A percentile compares a stretch with the other conserved stretches of the same genome.
These are phyloP conservation scores for Draba incana DNA, from an alignment of 345 rosid genomes.

Conservation along the genomic window DNA sequence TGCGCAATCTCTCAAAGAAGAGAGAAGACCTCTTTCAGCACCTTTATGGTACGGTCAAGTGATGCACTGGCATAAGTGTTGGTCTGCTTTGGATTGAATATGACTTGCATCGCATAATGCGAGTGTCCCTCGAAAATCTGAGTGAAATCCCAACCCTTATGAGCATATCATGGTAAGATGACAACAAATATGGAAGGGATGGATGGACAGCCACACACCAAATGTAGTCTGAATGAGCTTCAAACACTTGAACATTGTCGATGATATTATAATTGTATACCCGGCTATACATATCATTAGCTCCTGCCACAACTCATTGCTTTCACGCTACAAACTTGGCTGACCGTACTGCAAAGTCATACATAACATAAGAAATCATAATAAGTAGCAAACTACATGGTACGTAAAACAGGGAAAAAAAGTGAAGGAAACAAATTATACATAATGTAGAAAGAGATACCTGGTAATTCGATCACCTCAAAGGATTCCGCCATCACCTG, in stretches of 20 bases:
- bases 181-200: constrained; percentile 83
- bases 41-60: constrained; percentile 95
- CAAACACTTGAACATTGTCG: constrained; percentile 90
- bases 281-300: constrained; percentile 90
- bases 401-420: not conserved
- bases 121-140: constrained; percentile 99
- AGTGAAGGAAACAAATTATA: not conserved
- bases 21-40: constrained; percentile 19
- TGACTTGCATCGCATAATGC: constrained; percentile 98
- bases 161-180: constrained; percentile 98
- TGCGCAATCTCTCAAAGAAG: too few species aligned
- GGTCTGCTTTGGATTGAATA: constrained; percentile 88
- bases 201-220: constrained; percentile 96
- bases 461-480: constrained; percentile 89
- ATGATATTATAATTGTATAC: constrained; percentile 89
- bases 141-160: constrained; percentile 90
- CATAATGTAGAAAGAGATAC: constrained; percentile 41
- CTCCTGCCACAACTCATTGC: constrained; percentile 97
- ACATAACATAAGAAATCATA: constrained; percentile 2
- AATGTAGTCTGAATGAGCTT: constrained; percentile 96
- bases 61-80: constrained; percentile 98
- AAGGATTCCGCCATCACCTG: constrained; percentile 87
- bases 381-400: constrained; percentile 11
- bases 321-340: constrained; percentile 86
- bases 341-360: constrained; percentile 82